phyloP scores from a whole-genome alignment of 75 land plant genomes.

The Gnetum montanum region DNA sequence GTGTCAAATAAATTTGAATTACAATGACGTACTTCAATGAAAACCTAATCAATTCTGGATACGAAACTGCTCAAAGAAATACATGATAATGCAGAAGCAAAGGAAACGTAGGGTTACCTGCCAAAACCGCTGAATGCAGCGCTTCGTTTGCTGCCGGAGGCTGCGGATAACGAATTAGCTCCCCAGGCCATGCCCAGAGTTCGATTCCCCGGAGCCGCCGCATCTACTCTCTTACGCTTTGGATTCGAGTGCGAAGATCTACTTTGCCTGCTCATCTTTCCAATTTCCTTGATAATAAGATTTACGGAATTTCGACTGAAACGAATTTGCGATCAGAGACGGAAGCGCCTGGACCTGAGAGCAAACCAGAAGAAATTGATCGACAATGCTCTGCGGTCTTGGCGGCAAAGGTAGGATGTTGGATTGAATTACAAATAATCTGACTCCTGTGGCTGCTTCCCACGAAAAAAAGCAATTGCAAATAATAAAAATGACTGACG shows the following conservation, averaged over 20 bases:
- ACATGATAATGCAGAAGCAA: not conserved
- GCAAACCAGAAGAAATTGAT: no score
- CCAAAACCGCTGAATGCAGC: slow-evolving; percentile 30
- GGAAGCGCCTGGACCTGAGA: no score
- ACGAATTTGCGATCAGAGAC: no score
- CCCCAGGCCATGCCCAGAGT: slow-evolving; percentile 49
- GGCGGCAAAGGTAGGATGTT: no score
- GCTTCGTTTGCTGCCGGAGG: slow-evolving; percentile 26
- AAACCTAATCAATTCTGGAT: not conserved
- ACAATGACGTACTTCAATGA: not conserved
- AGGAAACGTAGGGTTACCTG: no score
- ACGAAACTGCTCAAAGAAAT: not conserved
- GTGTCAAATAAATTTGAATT: not conserved
- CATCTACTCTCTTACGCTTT: not conserved
- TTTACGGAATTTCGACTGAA: no score
- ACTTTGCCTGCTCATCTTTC: not conserved
- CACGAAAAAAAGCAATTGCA: no score
- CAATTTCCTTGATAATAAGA: no score
- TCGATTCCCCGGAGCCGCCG: slow-evolving; percentile 1
- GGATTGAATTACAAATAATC: no score
- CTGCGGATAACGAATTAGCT: slow-evolving; percentile 29
- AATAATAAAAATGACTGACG: no score
- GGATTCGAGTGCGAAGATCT: not conserved
- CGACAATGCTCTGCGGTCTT: no score
- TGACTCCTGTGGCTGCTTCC: no score